These are phyloP conservation scores for Saccharomycopsis amapae DNA, from an alignment of 805 yeast species.

Conservation along the genomic window DNA sequence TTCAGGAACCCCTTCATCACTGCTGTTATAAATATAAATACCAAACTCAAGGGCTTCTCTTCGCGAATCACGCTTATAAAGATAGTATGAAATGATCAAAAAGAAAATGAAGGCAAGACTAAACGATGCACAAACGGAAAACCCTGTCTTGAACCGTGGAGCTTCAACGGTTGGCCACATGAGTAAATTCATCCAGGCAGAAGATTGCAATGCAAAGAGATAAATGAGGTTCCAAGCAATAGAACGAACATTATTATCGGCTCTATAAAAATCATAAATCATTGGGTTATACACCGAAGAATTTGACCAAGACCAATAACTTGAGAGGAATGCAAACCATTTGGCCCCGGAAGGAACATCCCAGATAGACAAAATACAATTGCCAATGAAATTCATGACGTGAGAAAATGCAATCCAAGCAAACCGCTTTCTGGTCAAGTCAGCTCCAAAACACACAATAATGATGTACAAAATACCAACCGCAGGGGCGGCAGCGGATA, in stretches of 20 bases:
- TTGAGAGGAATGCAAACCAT: conserved; percentile 57
- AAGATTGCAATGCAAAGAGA: conserved; percentile 38
- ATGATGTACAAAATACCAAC: conserved; percentile 47
- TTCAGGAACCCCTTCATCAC: conserved; percentile 58
- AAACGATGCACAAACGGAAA: conserved; percentile 37
- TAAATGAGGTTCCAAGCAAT: conserved; percentile 51
- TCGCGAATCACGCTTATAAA: conserved; percentile 36
- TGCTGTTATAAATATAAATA: conserved; percentile 29
- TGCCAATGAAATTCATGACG: conserved; percentile 47
- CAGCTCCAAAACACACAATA: conserved; percentile 42
- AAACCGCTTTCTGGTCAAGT: conserved; percentile 44
- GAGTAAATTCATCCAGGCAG: conserved; percentile 31
- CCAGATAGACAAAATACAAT: conserved; percentile 52
- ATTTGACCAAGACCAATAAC: conserved; percentile 56
- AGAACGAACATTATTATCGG: conserved; percentile 49
- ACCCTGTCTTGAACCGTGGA: conserved; percentile 51
- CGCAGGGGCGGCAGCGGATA: conserved; percentile 51
- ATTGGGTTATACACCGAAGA: conserved; percentile 55
- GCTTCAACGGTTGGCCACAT: conserved; percentile 42
- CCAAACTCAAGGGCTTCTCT: conserved; percentile 32
- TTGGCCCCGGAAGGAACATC: conserved; percentile 48
- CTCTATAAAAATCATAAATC: conserved; percentile 50
- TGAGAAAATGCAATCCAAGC: conserved; percentile 46
- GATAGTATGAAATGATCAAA: conserved; percentile 28
- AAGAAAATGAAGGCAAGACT: conserved; percentile 28